Base-by-base conservation (phyloP, 495 filamentous ascomycete species). In the Beverwykella pulmonaria region DNA sequence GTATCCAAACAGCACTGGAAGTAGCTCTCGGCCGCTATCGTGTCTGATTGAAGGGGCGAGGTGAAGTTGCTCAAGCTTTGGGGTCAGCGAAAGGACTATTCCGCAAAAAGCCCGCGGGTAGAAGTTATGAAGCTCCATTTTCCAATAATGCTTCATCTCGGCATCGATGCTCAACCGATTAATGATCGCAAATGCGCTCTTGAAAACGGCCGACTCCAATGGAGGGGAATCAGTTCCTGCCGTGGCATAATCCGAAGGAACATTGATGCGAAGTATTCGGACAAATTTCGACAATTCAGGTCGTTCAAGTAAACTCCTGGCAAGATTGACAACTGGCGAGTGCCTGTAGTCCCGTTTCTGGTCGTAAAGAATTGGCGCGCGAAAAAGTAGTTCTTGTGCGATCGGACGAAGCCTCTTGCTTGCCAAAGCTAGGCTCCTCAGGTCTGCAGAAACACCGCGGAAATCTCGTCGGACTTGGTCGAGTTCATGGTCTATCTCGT, bases 331-430 rank as follows among this genome's bases (percentile, higher is more conserved):
- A 44, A 44, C 17, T 4, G 39, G 17, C 6, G 39, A 44, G 39
- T n/a, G 2, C 39, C 17, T n/a, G 17, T 10, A 44, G 8, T 52
- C 19, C 48, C 48, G 8, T 52, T 23, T 52, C n/a, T 29, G 48
- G 48, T 52, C 48, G 22, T 25, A 52, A 52, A 52, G 20, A 52
- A 52, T 25, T 7, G 48, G 48, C 19, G 48, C 20, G 4, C 26
- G 48, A n/a, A 52, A 52, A 29, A 52, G 48, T 7, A 52, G 3
- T 29, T 52, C 48, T 26, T 52, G 48, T 2, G 48, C 48, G 48
- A 52, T 52, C 6, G 48, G 48, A 25, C 48, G 22, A 1, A 52
- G 48, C 3, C 22, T 52, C 26, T 23, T 25, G 48, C 48, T 25
- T 4, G 48, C 26, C 22, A 52, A 17, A 9, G 48, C 48, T 19